phyloP scores from a whole-genome alignment of 148 eudicot genomes.

The Chenopodium formosanum region DNA sequence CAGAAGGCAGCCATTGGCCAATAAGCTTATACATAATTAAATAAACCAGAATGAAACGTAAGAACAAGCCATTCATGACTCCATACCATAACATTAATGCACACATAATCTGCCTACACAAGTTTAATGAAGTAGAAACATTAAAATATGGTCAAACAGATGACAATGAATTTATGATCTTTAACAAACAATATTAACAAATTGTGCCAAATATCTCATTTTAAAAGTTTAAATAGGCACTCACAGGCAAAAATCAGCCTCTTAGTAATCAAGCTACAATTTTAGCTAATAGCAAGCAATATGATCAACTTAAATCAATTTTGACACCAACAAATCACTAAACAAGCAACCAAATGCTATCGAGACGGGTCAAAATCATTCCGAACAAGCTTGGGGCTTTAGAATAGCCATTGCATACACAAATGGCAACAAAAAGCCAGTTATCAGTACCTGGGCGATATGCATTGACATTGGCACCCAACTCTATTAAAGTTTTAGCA shows the following conservation, averaged over 20 bases:
- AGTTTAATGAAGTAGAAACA: neutral
- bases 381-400: neutral
- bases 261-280: neutral
- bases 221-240: neutral
- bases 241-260: neutral
- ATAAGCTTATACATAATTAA: too few species aligned
- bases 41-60: neutral
- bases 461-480: conserved; percentile 95
- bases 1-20: too few species aligned
- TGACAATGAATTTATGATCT: neutral
- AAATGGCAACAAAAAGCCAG: neutral
- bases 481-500: conserved; percentile 75
- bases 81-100: neutral
- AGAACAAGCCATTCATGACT: neutral
- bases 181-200: neutral
- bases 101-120: neutral
- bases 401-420: neutral
- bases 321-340: neutral
- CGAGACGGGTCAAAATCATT: neutral
- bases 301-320: neutral
- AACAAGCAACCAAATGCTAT: neutral
- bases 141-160: neutral
- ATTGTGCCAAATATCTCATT: neutral
- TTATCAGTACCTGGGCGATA: conserved; percentile 68
- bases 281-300: neutral